Evolutionary conservation across 495 filamentous ascomycete species (phyloP).

Genomic region (Massariosphaeria phaeospora): DNA sequence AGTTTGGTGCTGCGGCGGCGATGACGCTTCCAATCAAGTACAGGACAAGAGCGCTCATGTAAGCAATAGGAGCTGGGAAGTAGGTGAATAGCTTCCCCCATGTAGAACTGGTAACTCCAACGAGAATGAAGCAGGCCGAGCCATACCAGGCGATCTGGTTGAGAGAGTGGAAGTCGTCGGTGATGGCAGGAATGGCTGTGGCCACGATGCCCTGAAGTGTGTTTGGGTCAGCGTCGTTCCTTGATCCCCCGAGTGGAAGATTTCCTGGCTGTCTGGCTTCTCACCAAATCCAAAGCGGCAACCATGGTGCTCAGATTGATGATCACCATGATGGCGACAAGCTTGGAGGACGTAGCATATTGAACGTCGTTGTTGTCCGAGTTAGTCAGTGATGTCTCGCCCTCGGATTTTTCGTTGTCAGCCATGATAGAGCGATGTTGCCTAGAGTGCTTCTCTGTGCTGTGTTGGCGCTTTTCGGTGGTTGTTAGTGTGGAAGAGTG

Average conservation of each 20-base stretch:
- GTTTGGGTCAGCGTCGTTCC: background rate
- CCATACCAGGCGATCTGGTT: conserved; percentile 22
- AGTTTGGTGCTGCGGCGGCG: conserved; percentile 6
- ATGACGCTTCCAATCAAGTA: conserved; percentile 18
- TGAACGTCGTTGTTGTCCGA: background rate
- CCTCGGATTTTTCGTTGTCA: conserved; percentile 8
- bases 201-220: conserved; percentile 12
- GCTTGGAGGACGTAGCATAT: conserved; percentile 7
- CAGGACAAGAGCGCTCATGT: conserved; percentile 3
- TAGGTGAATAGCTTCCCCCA: conserved; percentile 20
- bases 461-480: background rate
- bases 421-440: background rate
- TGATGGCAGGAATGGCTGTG: conserved; percentile 20
- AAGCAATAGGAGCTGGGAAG: conserved; percentile 4
- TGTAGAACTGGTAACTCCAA: background rate
- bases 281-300: conserved; percentile 8
- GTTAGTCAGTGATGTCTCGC: background rate
- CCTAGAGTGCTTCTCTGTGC: background rate
- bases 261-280: background rate
- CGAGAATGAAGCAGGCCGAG: conserved; percentile 5
- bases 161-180: conserved; percentile 21
- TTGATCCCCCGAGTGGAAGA: background rate
- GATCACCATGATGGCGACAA: conserved; percentile 12
- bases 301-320: conserved; percentile 10
- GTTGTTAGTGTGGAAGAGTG: no score